Evolutionary conservation across 352 stramenopile genomes (phyloP), one percentile per base, ranked within the genome.

Genomic region (Hyaloperonospora arabidopsidis): DNA sequence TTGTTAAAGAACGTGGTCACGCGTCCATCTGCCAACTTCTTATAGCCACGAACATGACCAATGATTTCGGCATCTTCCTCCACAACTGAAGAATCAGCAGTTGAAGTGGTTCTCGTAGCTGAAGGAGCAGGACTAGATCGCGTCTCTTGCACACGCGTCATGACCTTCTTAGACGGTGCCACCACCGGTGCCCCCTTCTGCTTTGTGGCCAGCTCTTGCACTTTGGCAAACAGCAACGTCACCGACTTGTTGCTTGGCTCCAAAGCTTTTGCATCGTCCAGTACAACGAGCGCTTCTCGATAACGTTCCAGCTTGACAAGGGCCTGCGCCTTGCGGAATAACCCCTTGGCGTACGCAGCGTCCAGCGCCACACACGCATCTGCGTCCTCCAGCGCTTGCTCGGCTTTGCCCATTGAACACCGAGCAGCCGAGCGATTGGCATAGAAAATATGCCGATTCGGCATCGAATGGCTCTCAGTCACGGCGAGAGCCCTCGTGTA

Each of bases 1-100:
- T 98, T 97, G 84, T 99, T 97, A 72, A 99, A 99, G 58, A 97
- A 99, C 15, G 95, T 98, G 44, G 96, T 99, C 56, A 97, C 97
- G 54, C 96, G 95, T 23, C 97, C 97, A 61, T 98, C 92, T n/a
- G 82, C 77, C 23, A 96, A 88, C 68, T 96, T 97, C 74, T 98
- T 98, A 79, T 98, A 98, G 13, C 95, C 95, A 28, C 93, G 74
- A 40, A 98, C 70, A 11, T 84, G 58, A 35, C 59, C 68, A 17
- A 63, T 64, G 15, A 88, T 70, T 13, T 87, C 73, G 10, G 71
- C 74, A 19, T 94, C 84, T 1, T 92, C 80, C 2, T 88, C 83
- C 14, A 68, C 45, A 0, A 72, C 61, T 14, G 61, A 61, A 13
- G 65, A 65, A 18, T 8, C 38, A 6, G 38, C 13, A 46, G 52